Percentiles rank a stretch among this genome's conserved stretches.
Evolutionary conservation across 805 yeast species (phyloP).

Genomic region (Ogataea nonfermentans): DNA sequence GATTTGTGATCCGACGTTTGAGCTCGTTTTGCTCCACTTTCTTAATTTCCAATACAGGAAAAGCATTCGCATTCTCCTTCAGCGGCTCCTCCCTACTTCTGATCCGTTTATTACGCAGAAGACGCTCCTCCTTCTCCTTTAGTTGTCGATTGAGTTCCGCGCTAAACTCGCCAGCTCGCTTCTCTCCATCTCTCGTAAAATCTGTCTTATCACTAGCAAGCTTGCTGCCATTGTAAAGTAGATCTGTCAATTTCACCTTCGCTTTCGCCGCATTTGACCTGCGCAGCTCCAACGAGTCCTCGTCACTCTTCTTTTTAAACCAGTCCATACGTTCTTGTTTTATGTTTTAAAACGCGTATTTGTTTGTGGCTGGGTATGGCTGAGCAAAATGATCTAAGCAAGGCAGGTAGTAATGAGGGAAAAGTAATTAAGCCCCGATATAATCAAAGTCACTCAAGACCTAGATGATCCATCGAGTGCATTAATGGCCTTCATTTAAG

Average conservation of each 20-base stretch:
- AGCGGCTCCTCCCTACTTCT: constrained; percentile 4
- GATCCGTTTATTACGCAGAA: constrained; percentile 11
- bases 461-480: too few relatives aligned
- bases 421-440: too few relatives aligned
- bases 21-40: constrained; percentile 11
- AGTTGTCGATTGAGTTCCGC: constrained; percentile 18
- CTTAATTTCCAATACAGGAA: constrained; percentile 10
- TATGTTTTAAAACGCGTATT: constrained; percentile 3
- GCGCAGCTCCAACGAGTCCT: constrained; percentile 21
- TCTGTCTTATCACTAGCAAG: constrained; percentile 12
- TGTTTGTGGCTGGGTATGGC: constrained; percentile 7
- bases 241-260: constrained; percentile 15
- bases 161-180: constrained; percentile 17
- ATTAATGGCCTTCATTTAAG: too few relatives aligned
- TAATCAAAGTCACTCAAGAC: too few relatives aligned
- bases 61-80: constrained; percentile 2
- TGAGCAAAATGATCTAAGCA: background rate
- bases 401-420: background rate
- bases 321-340: constrained; percentile 9
- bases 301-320: constrained; percentile 9
- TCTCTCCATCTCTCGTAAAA: constrained; percentile 11
- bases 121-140: constrained; percentile 20
- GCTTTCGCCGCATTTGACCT: constrained; percentile 17
- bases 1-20: constrained; percentile 4
- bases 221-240: constrained; percentile 12